A percentile compares a stretch with the other conserved stretches of the same genome.
Conservation (phyloP, 768 basidiomycete genomes). For the Chalciporus pseudorubinellus region DNA sequence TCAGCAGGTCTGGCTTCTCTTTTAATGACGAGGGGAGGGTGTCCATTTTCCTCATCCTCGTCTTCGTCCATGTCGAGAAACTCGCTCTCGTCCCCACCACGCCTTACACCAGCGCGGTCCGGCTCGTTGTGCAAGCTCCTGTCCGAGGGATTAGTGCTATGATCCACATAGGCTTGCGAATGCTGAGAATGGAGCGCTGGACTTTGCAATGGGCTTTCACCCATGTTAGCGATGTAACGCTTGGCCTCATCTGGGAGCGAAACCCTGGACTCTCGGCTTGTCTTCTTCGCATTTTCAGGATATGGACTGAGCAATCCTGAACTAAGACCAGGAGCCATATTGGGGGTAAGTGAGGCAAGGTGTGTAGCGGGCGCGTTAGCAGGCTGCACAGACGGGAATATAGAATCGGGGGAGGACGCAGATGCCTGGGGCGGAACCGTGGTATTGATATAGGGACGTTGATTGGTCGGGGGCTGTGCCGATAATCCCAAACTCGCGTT, state of each 20-base stretch:
- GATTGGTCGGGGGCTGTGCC: slow-evolving; percentile 5
- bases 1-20: slow-evolving; percentile 35
- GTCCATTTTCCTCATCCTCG: slow-evolving; percentile 28
- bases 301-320: slow-evolving; percentile 22
- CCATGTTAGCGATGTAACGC: slow-evolving; percentile 67
- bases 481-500: background rate
- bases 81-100: slow-evolving; percentile 41
- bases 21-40: slow-evolving; percentile 6
- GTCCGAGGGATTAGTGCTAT: background rate
- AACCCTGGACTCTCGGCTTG: slow-evolving; percentile 64
- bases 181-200: slow-evolving; percentile 30
- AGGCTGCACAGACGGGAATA: slow-evolving; percentile 13
- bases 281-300: slow-evolving; percentile 33
- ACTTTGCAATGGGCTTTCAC: slow-evolving; percentile 59
- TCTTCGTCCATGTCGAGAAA: slow-evolving; percentile 62
- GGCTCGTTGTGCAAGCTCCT: slow-evolving; percentile 10
- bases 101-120: slow-evolving; percentile 10
- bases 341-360: slow-evolving; percentile 14
- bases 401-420: slow-evolving; percentile 6
- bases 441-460: slow-evolving; percentile 22
- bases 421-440: slow-evolving; percentile 11
- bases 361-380: slow-evolving; percentile 10
- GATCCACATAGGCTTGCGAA: background rate
- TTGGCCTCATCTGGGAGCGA: slow-evolving; percentile 76
- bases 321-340: slow-evolving; percentile 18